Conservation (phyloP, 148 eudicot genomes). For the Chenopodium suecicum region DNA sequence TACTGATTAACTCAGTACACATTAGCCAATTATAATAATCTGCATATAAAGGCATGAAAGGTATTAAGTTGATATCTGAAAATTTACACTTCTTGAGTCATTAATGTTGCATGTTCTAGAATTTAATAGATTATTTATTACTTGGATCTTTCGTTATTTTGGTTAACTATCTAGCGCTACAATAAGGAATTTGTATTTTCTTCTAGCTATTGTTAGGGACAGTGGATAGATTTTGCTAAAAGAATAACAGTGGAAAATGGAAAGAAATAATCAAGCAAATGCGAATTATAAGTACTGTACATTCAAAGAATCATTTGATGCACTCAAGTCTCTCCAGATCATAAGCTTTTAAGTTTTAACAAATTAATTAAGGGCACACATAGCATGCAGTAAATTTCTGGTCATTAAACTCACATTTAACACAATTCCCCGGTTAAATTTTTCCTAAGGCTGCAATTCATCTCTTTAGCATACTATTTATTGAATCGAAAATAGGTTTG, state of each 20-base stretch:
- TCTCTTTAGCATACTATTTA: no score
- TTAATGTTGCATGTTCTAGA: constrained; percentile 10
- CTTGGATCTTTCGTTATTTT: background rate
- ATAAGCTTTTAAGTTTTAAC: background rate
- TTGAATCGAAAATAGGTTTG: no score
- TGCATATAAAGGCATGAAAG: background rate
- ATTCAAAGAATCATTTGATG: background rate
- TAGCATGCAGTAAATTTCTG: background rate
- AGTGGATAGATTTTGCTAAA: background rate
- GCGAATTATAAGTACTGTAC: background rate
- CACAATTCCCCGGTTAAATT: no score
- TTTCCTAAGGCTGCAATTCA: background rate
- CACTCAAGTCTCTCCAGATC: background rate
- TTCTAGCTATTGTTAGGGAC: background rate
- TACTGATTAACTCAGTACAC: background rate
- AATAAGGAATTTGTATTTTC: background rate
- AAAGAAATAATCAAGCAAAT: background rate
- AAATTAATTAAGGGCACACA: background rate
- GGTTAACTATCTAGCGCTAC: no score
- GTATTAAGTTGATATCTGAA: background rate
- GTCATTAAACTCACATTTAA: no score
- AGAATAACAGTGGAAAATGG: background rate
- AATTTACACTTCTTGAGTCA: background rate
- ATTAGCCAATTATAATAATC: background rate
- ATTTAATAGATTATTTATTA: background rate